A percentile compares a stretch with the other conserved stretches of the same genome.
Conservation (phyloP, 805 yeast genomes). For the Suhomyces sp. region DNA sequence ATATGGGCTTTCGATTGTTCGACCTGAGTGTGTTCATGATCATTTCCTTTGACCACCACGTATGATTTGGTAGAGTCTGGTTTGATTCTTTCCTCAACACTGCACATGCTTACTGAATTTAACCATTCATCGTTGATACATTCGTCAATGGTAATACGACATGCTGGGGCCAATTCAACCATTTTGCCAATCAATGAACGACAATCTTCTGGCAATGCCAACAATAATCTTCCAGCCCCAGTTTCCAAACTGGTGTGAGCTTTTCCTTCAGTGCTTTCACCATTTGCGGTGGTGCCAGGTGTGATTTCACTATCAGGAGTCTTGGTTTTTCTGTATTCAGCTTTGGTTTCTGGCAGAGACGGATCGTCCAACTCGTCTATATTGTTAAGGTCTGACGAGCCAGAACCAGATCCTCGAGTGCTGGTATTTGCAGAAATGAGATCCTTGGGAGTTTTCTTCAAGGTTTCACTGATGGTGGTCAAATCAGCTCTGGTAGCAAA, state of each 20-base stretch:
- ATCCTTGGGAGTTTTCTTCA: constrained; percentile 50
- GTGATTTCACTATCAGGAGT: background rate
- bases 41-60: constrained; percentile 44
- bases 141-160: constrained; percentile 78
- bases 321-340: background rate
- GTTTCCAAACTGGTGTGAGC: constrained; percentile 62
- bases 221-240: constrained; percentile 70
- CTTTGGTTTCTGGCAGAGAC: background rate
- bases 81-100: constrained; percentile 45
- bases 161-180: constrained; percentile 85
- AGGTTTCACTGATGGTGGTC: constrained; percentile 57
- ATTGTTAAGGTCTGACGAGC: constrained; percentile 10
- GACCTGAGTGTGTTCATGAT: constrained; percentile 83
- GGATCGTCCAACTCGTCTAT: constrained; percentile 15
- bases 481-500: constrained; percentile 73
- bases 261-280: constrained; percentile 22
- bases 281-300: constrained; percentile 1
- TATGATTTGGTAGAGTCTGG: constrained; percentile 35
- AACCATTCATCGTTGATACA: constrained; percentile 74
- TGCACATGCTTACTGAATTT: constrained; percentile 63
- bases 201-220: constrained; percentile 68
- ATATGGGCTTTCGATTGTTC: constrained; percentile 95
- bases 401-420: constrained; percentile 7
- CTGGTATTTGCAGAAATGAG: constrained; percentile 9
- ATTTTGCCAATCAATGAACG: constrained; percentile 66